These are phyloP conservation scores for Neofusicoccum sp. DNA, from an alignment of 2,329 filamentous ascomycete genomes.

Conservation along the genomic window DNA sequence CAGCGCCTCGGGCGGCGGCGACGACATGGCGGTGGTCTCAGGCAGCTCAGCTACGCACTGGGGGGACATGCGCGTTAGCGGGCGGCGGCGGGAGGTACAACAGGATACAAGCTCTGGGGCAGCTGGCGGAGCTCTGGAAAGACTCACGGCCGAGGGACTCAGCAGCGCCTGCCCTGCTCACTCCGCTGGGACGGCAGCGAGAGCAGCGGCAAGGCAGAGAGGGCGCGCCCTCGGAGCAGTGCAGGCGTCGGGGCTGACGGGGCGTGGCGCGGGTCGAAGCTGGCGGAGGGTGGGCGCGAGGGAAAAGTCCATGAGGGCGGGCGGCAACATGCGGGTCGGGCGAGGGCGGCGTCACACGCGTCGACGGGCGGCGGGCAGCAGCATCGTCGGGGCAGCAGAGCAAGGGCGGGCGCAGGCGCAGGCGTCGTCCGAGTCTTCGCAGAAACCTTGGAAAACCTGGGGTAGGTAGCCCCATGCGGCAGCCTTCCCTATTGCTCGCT, in stretches of 20 bases:
- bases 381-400: neutral
- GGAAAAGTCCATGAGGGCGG: slow-evolving; percentile 17
- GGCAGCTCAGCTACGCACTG: neutral
- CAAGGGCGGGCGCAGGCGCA: neutral
- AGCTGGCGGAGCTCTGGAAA: neutral
- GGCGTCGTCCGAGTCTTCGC: slow-evolving; percentile 8
- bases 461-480: slow-evolving; percentile 1
- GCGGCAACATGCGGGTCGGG: slow-evolving; percentile 8
- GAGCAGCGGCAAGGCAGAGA: slow-evolving; percentile 6
- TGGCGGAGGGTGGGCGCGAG: neutral
- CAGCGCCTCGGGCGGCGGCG: slow-evolving; percentile 16
- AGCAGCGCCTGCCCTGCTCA: slow-evolving; percentile 7
- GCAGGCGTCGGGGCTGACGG: neutral
- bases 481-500: slow-evolving; percentile 13
- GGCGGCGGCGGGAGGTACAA: neutral
- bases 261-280: neutral
- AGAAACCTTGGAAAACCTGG: slow-evolving; percentile 16
- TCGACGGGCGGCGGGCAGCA: neutral
- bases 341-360: slow-evolving; percentile 4
- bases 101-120: neutral
- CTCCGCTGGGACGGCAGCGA: neutral
- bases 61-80: neutral
- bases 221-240: neutral
- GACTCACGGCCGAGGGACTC: slow-evolving; percentile 1
- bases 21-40: neutral